Evolutionary conservation across 768 basidiomycete genomes (phyloP), one percentile per base, ranked within the genome.

Genomic region (Strobilomyces echinocephalus): DNA sequence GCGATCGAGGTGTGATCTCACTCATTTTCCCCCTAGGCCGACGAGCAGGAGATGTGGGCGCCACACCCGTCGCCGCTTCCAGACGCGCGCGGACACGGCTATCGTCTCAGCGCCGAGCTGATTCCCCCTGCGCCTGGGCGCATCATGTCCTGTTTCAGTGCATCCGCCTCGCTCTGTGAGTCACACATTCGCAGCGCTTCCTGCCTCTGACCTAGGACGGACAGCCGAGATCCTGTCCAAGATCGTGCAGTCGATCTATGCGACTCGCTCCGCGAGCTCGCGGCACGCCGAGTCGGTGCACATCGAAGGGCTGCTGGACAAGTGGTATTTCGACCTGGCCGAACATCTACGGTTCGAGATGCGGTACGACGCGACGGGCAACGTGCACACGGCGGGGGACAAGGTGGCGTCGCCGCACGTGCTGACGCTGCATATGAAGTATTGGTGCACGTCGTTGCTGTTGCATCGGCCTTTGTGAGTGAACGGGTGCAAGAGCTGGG

Each of bases 401-500:
- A 18, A 69, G 15, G 65, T 74, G 18, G 79, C 79, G 7, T 77
- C 77, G 2, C 87, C 88, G 5, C 83, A 88, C 58, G 70, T 88
- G 24, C 70, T 91, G 52, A 86, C 85, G 38, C 71, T 91, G 46
- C 88, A 91, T 63, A 86, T 91, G 87, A 85, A 88, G 62, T 91
- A 90, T 63, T 91, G 89, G 89, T 88, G 86, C 63, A 80, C 87
- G 11, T 81, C 84, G 21, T 65, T 91, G 31, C 64, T 91, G 28
- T 69, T 91, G 46, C 88, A 91, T 66, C 80, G 88, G 16, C 88
- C 88, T 11, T 90, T 90, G 87, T 89, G 66, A 72, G 86, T 74
- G 21, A 9, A 30, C 30, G 30, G 30, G 30, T 6, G 1, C 6
- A 1, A 30, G 30, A 30, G 30, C 30, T 2, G 30, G 30, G 28